Conservation (phyloP, 352 stramenopile genomes). For the Peronospora farinosa region DNA sequence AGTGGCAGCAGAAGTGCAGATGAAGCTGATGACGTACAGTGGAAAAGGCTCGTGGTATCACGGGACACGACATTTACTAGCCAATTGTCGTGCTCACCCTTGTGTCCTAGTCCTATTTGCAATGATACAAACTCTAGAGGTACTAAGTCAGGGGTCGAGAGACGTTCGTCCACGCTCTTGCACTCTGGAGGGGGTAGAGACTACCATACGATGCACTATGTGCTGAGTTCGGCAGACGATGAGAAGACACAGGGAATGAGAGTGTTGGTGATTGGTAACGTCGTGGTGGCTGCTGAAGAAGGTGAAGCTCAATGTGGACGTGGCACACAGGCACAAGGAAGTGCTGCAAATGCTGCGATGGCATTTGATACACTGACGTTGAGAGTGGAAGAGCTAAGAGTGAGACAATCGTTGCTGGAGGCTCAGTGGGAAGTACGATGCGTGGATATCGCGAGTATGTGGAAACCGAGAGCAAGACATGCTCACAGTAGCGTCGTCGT, state of each 20-base stretch:
- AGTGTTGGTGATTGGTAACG: constrained; percentile 62
- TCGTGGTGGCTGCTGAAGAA: constrained; percentile 35
- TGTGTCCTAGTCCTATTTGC: constrained; percentile 11
- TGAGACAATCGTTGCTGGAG: constrained; percentile 31
- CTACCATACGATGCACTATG: constrained; percentile 74
- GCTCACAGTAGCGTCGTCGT: constrained; percentile 61
- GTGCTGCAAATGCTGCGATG: constrained; percentile 5
- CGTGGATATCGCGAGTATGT: neutral
- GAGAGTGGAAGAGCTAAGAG: constrained; percentile 54
- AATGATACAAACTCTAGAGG: constrained; percentile 6
- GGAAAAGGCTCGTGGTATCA: constrained; percentile 50
- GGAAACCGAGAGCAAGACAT: constrained; percentile 16
- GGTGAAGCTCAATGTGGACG: constrained; percentile 5
- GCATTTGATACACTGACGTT: constrained; percentile 47
- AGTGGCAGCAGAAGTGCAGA: neutral
- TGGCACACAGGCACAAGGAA: constrained; percentile 17
- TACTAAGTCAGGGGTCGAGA: constrained; percentile 10
- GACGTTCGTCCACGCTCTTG: constrained; percentile 9
- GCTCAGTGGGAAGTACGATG: neutral
- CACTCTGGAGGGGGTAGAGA: constrained; percentile 34
- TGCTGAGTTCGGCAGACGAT: constrained; percentile 33
- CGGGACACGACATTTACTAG: constrained; percentile 16
- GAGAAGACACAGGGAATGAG: constrained; percentile 34
- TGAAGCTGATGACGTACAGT: constrained; percentile 23
- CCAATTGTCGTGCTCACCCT: constrained; percentile 14